These are phyloP conservation scores for Solidago caesia DNA, from an alignment of 129 eudicot genomes.

Conservation along the genomic window DNA sequence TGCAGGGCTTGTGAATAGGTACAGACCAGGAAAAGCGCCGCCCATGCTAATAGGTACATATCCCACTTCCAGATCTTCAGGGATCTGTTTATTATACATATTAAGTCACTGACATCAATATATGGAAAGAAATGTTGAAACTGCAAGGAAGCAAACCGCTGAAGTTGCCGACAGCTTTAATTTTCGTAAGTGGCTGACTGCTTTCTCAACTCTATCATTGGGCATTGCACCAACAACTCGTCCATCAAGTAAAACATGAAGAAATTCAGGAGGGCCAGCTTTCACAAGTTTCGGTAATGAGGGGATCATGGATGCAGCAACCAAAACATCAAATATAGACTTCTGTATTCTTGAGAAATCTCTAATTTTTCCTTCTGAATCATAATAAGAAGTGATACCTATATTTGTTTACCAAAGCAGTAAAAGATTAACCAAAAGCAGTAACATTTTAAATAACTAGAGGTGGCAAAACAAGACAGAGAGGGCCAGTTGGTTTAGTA, in stretches of 20 bases:
- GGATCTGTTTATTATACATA: slow-evolving; percentile 50
- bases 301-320: slow-evolving; percentile 75
- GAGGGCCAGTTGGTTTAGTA: not conserved
- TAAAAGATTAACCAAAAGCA: slow-evolving; percentile 1
- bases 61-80: slow-evolving; percentile 92
- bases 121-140: not conserved
- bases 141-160: slow-evolving; percentile 38
- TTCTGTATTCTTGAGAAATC: slow-evolving; percentile 61
- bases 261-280: slow-evolving; percentile 89
- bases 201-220: slow-evolving; percentile 53
- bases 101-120: not conserved
- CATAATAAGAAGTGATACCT: slow-evolving; percentile 86
- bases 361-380: slow-evolving; percentile 57
- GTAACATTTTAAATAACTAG: not conserved
- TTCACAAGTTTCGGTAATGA: slow-evolving; percentile 72
- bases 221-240: slow-evolving; percentile 83
- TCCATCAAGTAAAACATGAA: slow-evolving; percentile 85
- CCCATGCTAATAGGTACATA: slow-evolving; percentile 84
- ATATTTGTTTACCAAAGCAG: slow-evolving; percentile 3
- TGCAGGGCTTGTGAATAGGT: slow-evolving; percentile 68
- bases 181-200: slow-evolving; percentile 67
- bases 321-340: slow-evolving; percentile 52
- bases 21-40: slow-evolving; percentile 87
- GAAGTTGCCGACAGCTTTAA: slow-evolving; percentile 63
- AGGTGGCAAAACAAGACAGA: not conserved